phyloP scores from a whole-genome alignment of 768 basidiomycete genomes.

The Leucogyrophana mollusca region DNA sequence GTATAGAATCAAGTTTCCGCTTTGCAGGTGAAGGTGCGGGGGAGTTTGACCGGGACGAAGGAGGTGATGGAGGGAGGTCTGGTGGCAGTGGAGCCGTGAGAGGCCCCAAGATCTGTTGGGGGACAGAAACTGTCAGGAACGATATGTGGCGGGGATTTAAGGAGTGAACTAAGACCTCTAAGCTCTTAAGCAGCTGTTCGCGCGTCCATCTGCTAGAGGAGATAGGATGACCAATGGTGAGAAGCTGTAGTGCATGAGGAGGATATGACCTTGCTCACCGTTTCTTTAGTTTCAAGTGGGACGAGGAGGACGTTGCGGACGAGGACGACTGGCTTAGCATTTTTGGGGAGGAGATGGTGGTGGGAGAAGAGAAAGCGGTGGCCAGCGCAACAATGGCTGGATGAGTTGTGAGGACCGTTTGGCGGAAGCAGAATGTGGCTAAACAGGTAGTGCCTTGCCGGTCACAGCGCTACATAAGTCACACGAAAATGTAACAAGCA shows the following conservation, averaged over 20 bases:
- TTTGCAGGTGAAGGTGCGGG: conserved; percentile 34
- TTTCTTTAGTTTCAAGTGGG: conserved; percentile 26
- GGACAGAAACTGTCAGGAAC: conserved; percentile 15
- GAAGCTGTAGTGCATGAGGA: conserved; percentile 4
- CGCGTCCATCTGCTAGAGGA: conserved; percentile 29
- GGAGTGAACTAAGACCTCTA: conserved; percentile 33
- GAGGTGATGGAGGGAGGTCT: conserved; percentile 45
- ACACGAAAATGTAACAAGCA: conserved; percentile 6
- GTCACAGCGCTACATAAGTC: conserved; percentile 30
- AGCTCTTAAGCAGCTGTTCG: conserved; percentile 37
- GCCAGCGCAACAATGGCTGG: conserved; percentile 43
- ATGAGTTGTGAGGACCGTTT: conserved; percentile 28
- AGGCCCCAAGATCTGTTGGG: conserved; percentile 38
- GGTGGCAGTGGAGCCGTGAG: conserved; percentile 41
- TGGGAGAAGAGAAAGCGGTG: conserved; percentile 37
- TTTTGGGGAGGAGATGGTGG: conserved; percentile 32
- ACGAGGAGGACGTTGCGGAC: conserved; percentile 24
- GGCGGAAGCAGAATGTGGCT: conserved; percentile 33
- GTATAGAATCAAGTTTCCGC: conserved; percentile 33
- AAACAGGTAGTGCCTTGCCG: conserved; percentile 35
- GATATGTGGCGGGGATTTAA: conserved; percentile 1
- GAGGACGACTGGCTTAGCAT: conserved; percentile 25
- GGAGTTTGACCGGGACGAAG: conserved; percentile 42
- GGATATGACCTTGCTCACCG: conserved; percentile 26
- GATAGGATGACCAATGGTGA: conserved; percentile 25